phyloP scores from a whole-genome alignment of 108 stramenopile species.

The Pelagomonas calceolata region DNA sequence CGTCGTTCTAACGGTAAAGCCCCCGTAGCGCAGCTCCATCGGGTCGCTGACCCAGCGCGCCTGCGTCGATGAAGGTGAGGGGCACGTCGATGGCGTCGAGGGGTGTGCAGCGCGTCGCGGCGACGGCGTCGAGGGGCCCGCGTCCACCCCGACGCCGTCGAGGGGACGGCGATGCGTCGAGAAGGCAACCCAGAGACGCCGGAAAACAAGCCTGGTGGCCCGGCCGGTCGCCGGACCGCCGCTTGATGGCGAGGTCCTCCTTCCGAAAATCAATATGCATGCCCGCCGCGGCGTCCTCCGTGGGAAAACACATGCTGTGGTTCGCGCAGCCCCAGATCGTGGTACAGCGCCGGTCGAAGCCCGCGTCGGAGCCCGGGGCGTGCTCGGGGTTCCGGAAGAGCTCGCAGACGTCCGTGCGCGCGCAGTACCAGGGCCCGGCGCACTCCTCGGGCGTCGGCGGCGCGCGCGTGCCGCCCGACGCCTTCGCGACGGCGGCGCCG shows the following conservation, averaged over 20 bases:
- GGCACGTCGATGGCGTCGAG: no score
- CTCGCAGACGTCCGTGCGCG: not conserved
- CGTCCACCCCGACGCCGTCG: no score
- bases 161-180: no score
- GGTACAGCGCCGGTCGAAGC: not conserved
- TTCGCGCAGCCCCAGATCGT: not conserved
- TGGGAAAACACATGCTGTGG: not conserved
- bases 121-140: no score
- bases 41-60: not conserved
- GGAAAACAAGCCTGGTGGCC: no score
- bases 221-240: no score
- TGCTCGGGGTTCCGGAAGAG: not conserved
- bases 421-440: constrained; percentile 1
- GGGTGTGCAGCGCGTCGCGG: no score
- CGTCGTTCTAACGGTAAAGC: not conserved
- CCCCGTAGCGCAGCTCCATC: not conserved
- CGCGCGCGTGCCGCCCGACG: not conserved
- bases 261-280: not conserved
- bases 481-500: not conserved
- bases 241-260: not conserved
- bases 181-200: no score
- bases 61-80: no score
- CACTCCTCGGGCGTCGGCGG: not conserved
- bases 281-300: not conserved
- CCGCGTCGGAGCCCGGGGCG: not conserved